Evolutionary conservation across 2,329 filamentous ascomycete genomes (phyloP).

Genomic region (Hypoxylon sp.): DNA sequence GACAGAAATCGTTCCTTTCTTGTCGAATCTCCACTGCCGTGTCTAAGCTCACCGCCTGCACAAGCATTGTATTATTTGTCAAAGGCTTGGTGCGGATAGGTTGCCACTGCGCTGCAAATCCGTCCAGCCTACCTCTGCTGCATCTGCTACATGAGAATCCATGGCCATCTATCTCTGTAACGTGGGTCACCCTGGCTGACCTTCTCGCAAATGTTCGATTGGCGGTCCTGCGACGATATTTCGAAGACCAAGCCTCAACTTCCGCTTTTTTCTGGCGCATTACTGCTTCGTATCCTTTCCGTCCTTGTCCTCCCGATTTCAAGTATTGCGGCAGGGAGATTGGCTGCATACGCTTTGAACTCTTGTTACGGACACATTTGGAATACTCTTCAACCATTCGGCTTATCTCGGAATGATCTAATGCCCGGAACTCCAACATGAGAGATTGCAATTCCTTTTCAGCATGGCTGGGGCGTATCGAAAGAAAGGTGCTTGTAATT

Average conservation of each 20-base stretch:
- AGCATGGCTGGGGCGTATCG: not conserved
- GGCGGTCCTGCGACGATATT: conserved; percentile 1
- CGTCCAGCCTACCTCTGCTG: not conserved
- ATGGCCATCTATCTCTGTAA: not conserved
- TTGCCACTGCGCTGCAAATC: conserved; percentile 1
- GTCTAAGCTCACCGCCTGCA: not conserved
- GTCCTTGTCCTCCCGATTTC: not conserved
- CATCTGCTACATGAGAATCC: conserved; percentile 5
- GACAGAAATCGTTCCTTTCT: not conserved
- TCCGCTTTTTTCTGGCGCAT: not conserved
- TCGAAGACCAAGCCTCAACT: not conserved
- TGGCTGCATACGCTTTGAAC: not conserved
- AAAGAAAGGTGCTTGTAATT: not conserved
- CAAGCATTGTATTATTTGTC: conserved; percentile 3
- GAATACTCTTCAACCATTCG: not conserved
- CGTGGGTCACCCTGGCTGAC: not conserved
- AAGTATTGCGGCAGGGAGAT: not conserved
- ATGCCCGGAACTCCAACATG: not conserved
- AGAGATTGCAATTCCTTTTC: not conserved
- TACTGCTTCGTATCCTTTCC: not conserved
- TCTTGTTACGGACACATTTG: not conserved
- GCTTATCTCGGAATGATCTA: not conserved
- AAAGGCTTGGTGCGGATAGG: not conserved
- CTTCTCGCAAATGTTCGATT: conserved; percentile 6
- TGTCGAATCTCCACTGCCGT: not conserved